These are phyloP conservation scores for Psilocybe subaeruginosa DNA, from an alignment of 768 basidiomycete species.

Conservation along the genomic window DNA sequence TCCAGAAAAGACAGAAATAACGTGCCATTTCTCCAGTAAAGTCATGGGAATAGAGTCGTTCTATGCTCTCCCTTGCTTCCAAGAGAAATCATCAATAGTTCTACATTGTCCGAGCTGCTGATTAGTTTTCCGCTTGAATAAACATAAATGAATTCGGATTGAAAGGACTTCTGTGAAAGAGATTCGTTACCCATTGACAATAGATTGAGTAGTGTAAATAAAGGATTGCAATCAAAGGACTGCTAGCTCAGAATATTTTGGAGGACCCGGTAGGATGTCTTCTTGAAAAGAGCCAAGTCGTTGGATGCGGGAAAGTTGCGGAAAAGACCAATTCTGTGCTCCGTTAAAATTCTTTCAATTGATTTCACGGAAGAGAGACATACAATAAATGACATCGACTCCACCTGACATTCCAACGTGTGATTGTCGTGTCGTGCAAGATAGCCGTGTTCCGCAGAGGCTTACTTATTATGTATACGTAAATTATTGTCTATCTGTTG, in stretches of 20 bases:
- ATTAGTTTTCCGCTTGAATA: conserved; percentile 49
- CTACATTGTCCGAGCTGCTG: conserved; percentile 42
- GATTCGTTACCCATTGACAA: conserved; percentile 42
- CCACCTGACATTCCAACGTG: conserved; percentile 36
- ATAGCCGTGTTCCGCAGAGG: not conserved
- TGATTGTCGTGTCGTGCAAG: not conserved
- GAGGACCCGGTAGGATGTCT: conserved; percentile 46
- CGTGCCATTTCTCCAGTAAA: conserved; percentile 55
- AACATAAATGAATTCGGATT: not conserved
- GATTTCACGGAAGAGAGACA: conserved; percentile 14
- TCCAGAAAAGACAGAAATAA: not conserved
- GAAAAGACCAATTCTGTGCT: conserved; percentile 48
- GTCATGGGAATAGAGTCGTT: conserved; percentile 37
- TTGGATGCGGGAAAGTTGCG: conserved; percentile 45
- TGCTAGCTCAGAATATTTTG: conserved; percentile 39
- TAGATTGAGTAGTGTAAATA: conserved; percentile 52
- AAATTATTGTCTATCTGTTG: conserved; percentile 48
- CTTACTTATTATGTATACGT: conserved; percentile 40
- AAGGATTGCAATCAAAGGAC: conserved; percentile 48
- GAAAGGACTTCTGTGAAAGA: not conserved
- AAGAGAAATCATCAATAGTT: conserved; percentile 42
- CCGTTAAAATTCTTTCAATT: not conserved
- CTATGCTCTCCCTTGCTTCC: conserved; percentile 39
- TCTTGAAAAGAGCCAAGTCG: conserved; percentile 46
- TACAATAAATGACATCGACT: conserved; percentile 52